phyloP scores from a whole-genome alignment of 192 early-diverging fungal species.

The Coemansia sp. region DNA sequence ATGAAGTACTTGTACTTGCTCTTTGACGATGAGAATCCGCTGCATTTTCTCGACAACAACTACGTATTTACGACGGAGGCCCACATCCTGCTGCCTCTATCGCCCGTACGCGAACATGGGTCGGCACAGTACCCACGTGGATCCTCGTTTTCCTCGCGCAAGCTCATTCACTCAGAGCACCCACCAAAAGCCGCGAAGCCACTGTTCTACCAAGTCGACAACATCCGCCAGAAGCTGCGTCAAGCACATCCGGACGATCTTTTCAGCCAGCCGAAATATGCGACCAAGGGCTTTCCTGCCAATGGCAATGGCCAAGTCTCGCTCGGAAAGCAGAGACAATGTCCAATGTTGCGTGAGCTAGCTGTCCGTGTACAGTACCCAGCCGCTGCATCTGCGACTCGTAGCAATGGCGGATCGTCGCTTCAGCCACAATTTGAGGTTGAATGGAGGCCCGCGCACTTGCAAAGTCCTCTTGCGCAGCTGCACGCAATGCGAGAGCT shows the following conservation, averaged over 20 bases:
- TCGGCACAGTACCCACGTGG: constrained; percentile 34
- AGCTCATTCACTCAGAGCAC: constrained; percentile 20
- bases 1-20: constrained; percentile 97
- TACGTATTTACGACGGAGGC: constrained; percentile 86
- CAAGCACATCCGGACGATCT: constrained; percentile 17
- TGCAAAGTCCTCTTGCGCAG: constrained; percentile 32
- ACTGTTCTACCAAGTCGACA: constrained; percentile 17
- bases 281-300: neutral
- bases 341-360: constrained; percentile 15
- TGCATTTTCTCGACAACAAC: constrained; percentile 71
- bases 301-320: neutral
- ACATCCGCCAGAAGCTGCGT: constrained; percentile 22
- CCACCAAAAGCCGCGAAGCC: constrained; percentile 21
- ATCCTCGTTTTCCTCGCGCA: constrained; percentile 33
- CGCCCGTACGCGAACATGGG: constrained; percentile 12
- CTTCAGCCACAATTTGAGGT: neutral
- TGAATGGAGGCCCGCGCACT: neutral
- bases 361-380: neutral
- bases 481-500: constrained; percentile 25
- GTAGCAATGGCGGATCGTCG: neutral
- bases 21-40: constrained; percentile 75
- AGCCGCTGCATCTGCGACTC: neutral
- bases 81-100: constrained; percentile 40
- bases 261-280: constrained; percentile 18
- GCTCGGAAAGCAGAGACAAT: constrained; percentile 7